Base-by-base conservation (phyloP, 495 filamentous ascomycete species). In the Podospora tetraspora region DNA sequence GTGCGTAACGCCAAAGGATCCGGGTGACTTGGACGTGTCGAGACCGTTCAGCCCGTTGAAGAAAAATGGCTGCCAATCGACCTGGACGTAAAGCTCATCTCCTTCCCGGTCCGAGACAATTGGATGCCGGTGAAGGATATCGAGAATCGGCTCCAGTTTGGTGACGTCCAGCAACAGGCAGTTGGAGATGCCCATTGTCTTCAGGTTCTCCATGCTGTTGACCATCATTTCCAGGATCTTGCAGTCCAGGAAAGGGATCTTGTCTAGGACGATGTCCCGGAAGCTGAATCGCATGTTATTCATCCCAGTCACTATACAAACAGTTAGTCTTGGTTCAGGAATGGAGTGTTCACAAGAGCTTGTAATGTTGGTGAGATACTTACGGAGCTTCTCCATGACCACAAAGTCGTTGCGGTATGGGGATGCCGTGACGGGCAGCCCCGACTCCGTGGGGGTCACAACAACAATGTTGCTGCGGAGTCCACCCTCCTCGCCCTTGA, bases 111-210 rank as follows among this genome's bases (percentile, higher is more conserved):
- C 32, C 32, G 32, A 34, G 32, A 34, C 11, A 4, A 34, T 34
- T 1, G 32, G 70, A 1, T 74, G 60, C 0, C 59, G 37, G 21
- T 61, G n/a, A 59, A 76, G 62, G 21, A 67, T 56, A 0, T 66
- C 57, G 3, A 77, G 34, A 12, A 77, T 56, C 0, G 60, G 22
- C 7, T 21, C 56, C 0, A 77, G 65, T 61, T 73, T 72, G n/a
- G 63, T 69, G n/a, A 75, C n/a, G 22, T 77, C 74, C 7, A 77
- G 32, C 21, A 75, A 19, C 0, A 64, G 25, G 59, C 75, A 77
- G 21, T 71, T 69, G 1, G 69, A 68, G 59, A 77, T 73, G 21
- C 70, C 32, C 19, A 76, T 23, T 0, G 61, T 64, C 59, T 71
- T 61, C 1, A 77, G 62, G n/a, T 75, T 75, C 0, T 72, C 72